Percentiles rank a stretch among this genome's conserved stretches.
These are phyloP conservation scores for Geranomyces michiganensis DNA, from an alignment of 192 early-diverging fungal genomes.

Conservation along the genomic window DNA sequence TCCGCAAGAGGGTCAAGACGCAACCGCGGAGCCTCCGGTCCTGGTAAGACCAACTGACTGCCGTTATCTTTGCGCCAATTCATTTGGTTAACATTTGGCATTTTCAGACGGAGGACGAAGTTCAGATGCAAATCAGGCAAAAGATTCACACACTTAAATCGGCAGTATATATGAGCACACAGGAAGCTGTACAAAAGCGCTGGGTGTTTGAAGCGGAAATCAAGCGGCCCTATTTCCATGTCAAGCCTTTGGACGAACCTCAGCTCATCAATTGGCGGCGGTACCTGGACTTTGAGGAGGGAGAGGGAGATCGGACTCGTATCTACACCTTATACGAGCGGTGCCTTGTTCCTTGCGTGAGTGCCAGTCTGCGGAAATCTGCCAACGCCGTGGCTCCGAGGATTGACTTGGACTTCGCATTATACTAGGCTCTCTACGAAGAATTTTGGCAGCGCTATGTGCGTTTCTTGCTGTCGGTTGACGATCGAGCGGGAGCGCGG, in stretches of 20 bases:
- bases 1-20: slow-evolving; percentile 27
- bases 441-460: slow-evolving; percentile 78
- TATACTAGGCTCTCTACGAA: slow-evolving; percentile 70
- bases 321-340: slow-evolving; percentile 71
- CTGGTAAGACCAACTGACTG: neutral
- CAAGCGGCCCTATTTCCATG: slow-evolving; percentile 79
- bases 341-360: slow-evolving; percentile 75
- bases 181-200: slow-evolving; percentile 70
- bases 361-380: slow-evolving; percentile 9
- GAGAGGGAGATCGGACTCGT: slow-evolving; percentile 54
- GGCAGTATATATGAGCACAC: slow-evolving; percentile 65
- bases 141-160: slow-evolving; percentile 60
- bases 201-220: slow-evolving; percentile 79
- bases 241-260: slow-evolving; percentile 72
- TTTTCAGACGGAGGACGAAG: slow-evolving; percentile 52
- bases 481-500: slow-evolving; percentile 50
- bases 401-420: neutral
- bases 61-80: neutral
- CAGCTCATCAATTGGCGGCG: slow-evolving; percentile 72
- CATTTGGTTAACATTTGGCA: neutral
- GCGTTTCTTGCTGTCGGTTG: slow-evolving; percentile 52
- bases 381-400: neutral
- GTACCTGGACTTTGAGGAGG: slow-evolving; percentile 76
- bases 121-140: slow-evolving; percentile 58
- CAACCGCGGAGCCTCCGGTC: slow-evolving; percentile 3